Conservation (phyloP, 306 rosid species). For the Glycyrrhiza uralensis region DNA sequence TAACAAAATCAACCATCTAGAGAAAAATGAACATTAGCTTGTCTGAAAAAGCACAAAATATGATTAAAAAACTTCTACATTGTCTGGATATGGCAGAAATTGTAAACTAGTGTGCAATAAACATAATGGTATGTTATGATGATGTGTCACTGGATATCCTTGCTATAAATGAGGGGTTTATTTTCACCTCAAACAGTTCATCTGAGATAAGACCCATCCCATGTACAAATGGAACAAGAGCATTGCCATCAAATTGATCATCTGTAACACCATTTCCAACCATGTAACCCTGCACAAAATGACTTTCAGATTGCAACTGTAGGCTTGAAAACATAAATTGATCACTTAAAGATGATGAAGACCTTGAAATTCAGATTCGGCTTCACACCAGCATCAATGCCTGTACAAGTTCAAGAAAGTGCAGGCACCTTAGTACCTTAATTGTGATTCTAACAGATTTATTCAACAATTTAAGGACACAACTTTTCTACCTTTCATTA, state of each 20-base stretch:
- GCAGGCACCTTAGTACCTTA: too few species aligned
- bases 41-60: not conserved
- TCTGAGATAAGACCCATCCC: slow-evolving; percentile 97
- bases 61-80: not conserved
- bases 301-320: slow-evolving; percentile 24
- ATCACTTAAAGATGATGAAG: slow-evolving; percentile 7
- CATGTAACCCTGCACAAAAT: slow-evolving; percentile 68
- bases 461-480: not conserved
- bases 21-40: slow-evolving; percentile 3
- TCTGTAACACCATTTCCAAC: slow-evolving; percentile 97
- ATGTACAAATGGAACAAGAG: slow-evolving; percentile 86
- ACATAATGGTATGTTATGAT: not conserved
- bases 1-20: not conserved
- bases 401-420: slow-evolving; percentile 40
- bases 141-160: not conserved
- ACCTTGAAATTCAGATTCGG: slow-evolving; percentile 83
- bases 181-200: slow-evolving; percentile 70
- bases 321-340: slow-evolving; percentile 26
- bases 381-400: slow-evolving; percentile 55
- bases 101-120: not conserved
- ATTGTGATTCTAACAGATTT: slow-evolving; percentile 6
- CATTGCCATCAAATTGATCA: slow-evolving; percentile 76
- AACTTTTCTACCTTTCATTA: slow-evolving; percentile 61
- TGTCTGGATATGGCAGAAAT: slow-evolving; percentile 7
- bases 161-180: not conserved